phyloP scores from a whole-genome alignment of 169 alveolate species.

The Plasmodium cynomolgi region DNA sequence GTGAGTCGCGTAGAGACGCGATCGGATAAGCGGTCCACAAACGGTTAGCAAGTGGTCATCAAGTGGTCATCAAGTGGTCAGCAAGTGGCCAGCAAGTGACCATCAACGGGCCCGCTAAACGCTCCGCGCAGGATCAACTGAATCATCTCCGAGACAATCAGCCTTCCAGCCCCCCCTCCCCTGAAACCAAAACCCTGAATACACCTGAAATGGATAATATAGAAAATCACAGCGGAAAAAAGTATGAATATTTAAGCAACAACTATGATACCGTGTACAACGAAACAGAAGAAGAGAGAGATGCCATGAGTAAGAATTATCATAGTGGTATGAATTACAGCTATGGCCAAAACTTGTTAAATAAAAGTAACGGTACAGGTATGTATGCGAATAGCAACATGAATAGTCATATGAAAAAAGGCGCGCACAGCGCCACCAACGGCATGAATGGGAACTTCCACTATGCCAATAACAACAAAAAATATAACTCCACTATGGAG shows the following conservation, averaged over 20 bases:
- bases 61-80: neutral
- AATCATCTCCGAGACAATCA: neutral
- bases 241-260: conserved; percentile 56
- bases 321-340: conserved; percentile 7
- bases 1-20: neutral
- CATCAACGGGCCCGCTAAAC: too few species aligned
- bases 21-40: neutral
- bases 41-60: neutral
- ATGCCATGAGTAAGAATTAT: conserved; percentile 24
- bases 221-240: conserved; percentile 48
- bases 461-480: conserved; percentile 10
- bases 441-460: neutral
- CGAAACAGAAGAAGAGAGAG: conserved; percentile 5
- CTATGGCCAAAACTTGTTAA: conserved; percentile 4
- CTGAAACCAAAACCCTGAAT: neutral
- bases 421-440: neutral
- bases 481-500: conserved; percentile 16
- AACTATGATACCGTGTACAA: conserved; percentile 38
- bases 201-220: conserved; percentile 56
- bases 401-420: neutral
- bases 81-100: neutral
- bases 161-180: neutral
- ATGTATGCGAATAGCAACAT: neutral
- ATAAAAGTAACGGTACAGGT: neutral
- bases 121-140: neutral